Evolutionary conservation across 441 rosid genomes (phyloP).

Genomic region (Gossypium armourianum): DNA sequence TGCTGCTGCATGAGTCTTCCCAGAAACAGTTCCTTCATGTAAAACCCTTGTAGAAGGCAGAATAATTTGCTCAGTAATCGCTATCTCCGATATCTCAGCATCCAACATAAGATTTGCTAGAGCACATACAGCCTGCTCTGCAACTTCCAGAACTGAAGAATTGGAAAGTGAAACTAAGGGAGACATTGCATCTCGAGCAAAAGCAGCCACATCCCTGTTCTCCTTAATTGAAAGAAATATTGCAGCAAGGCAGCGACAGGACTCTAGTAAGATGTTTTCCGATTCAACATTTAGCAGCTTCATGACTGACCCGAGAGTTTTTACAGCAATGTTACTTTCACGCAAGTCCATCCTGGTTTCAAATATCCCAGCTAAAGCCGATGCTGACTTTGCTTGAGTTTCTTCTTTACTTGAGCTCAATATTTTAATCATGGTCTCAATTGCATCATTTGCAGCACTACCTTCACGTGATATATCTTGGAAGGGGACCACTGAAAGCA

Average conservation of each 20-base stretch:
- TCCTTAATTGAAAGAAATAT: conserved; percentile 83
- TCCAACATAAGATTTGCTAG: conserved; percentile 94
- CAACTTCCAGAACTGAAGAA: conserved; percentile 71
- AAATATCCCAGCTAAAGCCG: conserved; percentile 85
- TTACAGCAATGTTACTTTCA: conserved; percentile 76
- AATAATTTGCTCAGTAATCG: conserved; percentile 66
- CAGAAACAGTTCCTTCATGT: conserved; percentile 81
- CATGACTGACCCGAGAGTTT: conserved; percentile 58
- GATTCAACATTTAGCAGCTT: conserved; percentile 73
- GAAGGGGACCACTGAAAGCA: conserved; percentile 83
- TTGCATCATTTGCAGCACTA: conserved; percentile 95
- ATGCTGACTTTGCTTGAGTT: conserved; percentile 91
- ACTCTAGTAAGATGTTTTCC: conserved; percentile 64
- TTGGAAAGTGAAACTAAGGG: conserved; percentile 59
- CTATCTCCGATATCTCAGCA: conserved; percentile 66
- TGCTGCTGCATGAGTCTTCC: conserved; percentile 93
- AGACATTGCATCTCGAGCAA: conserved; percentile 72
- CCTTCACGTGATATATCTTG: conserved; percentile 80
- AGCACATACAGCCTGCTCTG: conserved; percentile 91
- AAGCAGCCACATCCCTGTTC: conserved; percentile 82
- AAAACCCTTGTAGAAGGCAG: conserved; percentile 83
- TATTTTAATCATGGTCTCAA: conserved; percentile 83
- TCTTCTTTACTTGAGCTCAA: conserved; percentile 78
- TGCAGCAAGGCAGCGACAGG: conserved; percentile 74
- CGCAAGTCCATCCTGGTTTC: conserved; percentile 75